Base-by-base conservation (phyloP, 176 grass and related monocot genomes). In the Oryza glaberrima region DNA sequence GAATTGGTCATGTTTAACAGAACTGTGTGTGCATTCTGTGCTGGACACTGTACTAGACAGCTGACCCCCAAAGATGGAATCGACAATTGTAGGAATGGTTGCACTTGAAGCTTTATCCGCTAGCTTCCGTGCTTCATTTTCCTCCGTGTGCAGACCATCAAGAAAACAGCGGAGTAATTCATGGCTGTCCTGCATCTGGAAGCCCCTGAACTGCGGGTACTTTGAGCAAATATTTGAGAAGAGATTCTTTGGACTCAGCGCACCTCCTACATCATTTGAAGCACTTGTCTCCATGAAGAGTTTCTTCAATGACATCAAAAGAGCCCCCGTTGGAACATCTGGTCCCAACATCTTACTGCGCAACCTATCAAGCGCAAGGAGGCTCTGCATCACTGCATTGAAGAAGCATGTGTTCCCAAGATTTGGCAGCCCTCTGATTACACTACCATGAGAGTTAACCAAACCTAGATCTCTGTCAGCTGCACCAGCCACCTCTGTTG, bases 401-500 rank as follows among this genome's bases (percentile, higher is more conserved):
- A 98, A 96, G 88, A 94, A 98, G 48, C 93, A 96, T 16, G 96
- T 96, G 48, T 98, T 98, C 46, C 96, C 93, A 66, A 96, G 91
- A 84, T 98, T 98, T 4, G 91, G 87, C 26, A 98, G 71, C 60
- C 96, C 96, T 86, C 86, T 93, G 22, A 95, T 94, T 52, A 82
- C 70, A 87, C 92, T 86, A 47, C 70, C 80, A 67, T 87, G 78
- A 45, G 32, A 40, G 73, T 79, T 81, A 80, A 82, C 61, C 9
- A 85, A 79, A 64, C 19, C 45, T 10, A 43, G 30, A 82, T 54
- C 64, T 28, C n/a, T 67, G 82, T 74, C 88, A 19, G 10, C 56
- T n/a, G 60, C 68, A 67, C 58, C 46, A 70, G 35, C 56, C 17
- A 72, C 20, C 36, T 77, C 85, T 19, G 56, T 60, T 75, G 69